phyloP scores from a whole-genome alignment of 352 stramenopile species.

The Globisporangium polare region DNA sequence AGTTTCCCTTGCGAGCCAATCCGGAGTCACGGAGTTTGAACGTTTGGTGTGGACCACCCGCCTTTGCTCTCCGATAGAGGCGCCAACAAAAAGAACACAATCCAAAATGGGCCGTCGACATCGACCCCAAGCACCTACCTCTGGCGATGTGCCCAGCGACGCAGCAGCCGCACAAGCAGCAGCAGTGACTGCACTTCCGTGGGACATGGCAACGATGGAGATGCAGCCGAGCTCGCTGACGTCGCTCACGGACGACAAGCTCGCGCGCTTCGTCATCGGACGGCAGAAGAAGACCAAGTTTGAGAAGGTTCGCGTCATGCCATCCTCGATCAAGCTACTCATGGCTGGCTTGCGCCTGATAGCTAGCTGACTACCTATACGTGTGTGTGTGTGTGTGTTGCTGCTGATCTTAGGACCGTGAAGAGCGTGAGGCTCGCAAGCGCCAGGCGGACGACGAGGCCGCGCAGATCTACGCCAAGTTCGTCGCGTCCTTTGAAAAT shows the following conservation, averaged over 20 bases:
- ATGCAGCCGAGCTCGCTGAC: slow-evolving; percentile 70
- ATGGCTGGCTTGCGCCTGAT: background rate
- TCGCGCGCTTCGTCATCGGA: slow-evolving; percentile 73
- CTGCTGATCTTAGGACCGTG: slow-evolving; percentile 35
- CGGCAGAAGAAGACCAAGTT: slow-evolving; percentile 87
- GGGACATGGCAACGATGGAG: slow-evolving; percentile 58
- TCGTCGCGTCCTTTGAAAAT: slow-evolving; percentile 88
- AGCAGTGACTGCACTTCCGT: slow-evolving; percentile 29
- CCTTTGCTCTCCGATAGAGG: no score
- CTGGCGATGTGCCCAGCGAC: background rate
- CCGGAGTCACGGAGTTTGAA: no score
- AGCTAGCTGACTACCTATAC: no score
- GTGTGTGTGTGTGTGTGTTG: background rate
- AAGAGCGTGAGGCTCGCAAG: slow-evolving; percentile 83
- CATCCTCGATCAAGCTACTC: background rate
- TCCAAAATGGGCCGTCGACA: slow-evolving; percentile 7
- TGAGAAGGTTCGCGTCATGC: slow-evolving; percentile 44
- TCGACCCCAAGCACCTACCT: background rate
- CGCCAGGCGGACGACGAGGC: slow-evolving; percentile 81
- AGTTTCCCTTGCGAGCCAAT: no score
- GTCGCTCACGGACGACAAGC: slow-evolving; percentile 70
- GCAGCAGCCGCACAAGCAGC: background rate
- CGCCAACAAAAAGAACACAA: background rate
- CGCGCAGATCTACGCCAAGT: slow-evolving; percentile 85
- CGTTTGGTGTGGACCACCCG: no score